Conservation (phyloP, 148 eudicot genomes). For the Dysphania ambrosioides region DNA sequence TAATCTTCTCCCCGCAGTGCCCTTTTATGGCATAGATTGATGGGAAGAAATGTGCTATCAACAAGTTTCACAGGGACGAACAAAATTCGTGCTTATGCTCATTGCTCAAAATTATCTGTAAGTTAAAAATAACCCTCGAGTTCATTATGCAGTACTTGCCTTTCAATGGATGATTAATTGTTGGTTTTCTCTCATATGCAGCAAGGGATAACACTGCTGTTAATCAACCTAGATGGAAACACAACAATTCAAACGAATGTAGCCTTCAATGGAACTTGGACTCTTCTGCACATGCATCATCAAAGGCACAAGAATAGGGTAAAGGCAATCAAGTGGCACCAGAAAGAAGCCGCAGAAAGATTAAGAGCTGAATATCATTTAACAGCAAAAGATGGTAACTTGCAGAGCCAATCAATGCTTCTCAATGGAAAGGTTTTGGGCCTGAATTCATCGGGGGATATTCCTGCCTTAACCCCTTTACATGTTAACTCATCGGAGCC, state of each 20-base stretch:
- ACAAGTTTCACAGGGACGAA: constrained; percentile 56
- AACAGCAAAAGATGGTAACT: constrained; percentile 59
- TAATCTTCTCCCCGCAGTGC: constrained; percentile 49
- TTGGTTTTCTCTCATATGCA: constrained; percentile 30
- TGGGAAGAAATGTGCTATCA: constrained; percentile 73
- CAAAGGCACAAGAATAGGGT: constrained; percentile 29
- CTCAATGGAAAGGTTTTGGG: constrained; percentile 63
- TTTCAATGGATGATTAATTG: neutral
- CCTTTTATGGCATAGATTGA: constrained; percentile 82
- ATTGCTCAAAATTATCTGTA: constrained; percentile 81
- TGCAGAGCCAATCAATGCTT: constrained; percentile 69
- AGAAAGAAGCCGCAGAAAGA: constrained; percentile 21
- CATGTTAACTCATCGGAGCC: constrained; percentile 55
- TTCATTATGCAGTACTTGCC: neutral
- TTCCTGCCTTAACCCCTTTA: constrained; percentile 54
- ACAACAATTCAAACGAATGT: constrained; percentile 43
- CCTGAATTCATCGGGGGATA: constrained; percentile 49
- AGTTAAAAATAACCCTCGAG: constrained; percentile 19
- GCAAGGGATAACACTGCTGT: constrained; percentile 58
- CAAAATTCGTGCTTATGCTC: constrained; percentile 72
- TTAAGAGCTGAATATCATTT: constrained; percentile 76
- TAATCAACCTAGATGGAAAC: constrained; percentile 66
- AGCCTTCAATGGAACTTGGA: constrained; percentile 32
- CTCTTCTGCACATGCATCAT: neutral
- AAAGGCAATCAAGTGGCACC: constrained; percentile 9